Conservation (phyloP, 2,329 filamentous ascomycete species). For the Dichotomopilus funicola region DNA sequence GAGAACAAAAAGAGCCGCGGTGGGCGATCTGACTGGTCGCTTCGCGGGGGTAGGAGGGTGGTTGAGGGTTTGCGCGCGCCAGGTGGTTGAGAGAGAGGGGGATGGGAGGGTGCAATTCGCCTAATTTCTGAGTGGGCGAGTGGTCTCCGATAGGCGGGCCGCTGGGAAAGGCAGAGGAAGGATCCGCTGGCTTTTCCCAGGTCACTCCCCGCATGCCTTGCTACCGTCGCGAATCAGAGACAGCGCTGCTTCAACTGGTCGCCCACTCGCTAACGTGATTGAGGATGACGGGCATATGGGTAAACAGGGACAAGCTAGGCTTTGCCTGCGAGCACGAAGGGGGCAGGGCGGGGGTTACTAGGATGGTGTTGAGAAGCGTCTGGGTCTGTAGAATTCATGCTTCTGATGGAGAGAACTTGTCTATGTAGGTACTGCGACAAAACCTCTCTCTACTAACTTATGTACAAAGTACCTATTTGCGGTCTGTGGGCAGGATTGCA, state of each 20-base stretch:
- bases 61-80: slow-evolving; percentile 29
- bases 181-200: slow-evolving; percentile 5
- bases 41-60: slow-evolving; percentile 12
- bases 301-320: neutral
- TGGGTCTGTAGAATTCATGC: no score
- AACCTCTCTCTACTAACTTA: no score
- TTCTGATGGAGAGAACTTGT: no score
- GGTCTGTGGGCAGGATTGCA: no score
- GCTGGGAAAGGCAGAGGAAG: slow-evolving; percentile 1
- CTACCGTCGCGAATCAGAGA: slow-evolving; percentile 12
- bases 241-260: neutral
- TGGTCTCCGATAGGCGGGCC: slow-evolving; percentile 8
- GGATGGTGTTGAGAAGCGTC: no score
- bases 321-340: neutral
- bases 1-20: slow-evolving; percentile 25
- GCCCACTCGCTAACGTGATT: neutral
- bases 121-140: slow-evolving; percentile 19
- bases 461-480: no score
- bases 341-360: no score
- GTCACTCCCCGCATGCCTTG: slow-evolving; percentile 7
- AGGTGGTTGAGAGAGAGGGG: slow-evolving; percentile 23
- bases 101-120: slow-evolving; percentile 30
- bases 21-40: slow-evolving; percentile 34
- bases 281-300: neutral
- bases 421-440: no score